Conservation (phyloP, 202 grass and related monocot genomes). For the Elaeis oleifera region DNA sequence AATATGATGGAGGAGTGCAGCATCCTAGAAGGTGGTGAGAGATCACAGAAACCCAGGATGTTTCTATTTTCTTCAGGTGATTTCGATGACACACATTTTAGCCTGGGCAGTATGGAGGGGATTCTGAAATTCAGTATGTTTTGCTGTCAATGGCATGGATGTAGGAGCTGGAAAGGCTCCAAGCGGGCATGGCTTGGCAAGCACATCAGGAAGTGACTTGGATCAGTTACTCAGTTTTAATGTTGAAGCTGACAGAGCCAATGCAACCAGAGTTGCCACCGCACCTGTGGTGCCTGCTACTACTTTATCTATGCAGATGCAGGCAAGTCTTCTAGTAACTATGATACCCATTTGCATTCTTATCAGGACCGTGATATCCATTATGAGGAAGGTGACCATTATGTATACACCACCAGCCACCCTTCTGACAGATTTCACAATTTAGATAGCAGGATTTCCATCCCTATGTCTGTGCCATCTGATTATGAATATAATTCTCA, state of each 20-base stretch:
- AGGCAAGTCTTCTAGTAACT: slow-evolving; percentile 33
- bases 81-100: slow-evolving; percentile 61
- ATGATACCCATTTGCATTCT: slow-evolving; percentile 35
- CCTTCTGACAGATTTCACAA: slow-evolving; percentile 19
- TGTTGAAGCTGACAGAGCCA: slow-evolving; percentile 30
- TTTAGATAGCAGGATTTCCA: slow-evolving; percentile 39
- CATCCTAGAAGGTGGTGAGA: slow-evolving; percentile 46
- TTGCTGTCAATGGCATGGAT: slow-evolving; percentile 78
- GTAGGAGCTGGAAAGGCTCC: slow-evolving; percentile 37
- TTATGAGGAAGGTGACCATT: slow-evolving; percentile 40
- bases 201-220: slow-evolving; percentile 41
- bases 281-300: slow-evolving; percentile 19
- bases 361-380: slow-evolving; percentile 33
- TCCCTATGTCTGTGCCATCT: slow-evolving; percentile 49
- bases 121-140: slow-evolving; percentile 88
- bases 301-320: slow-evolving; percentile 19
- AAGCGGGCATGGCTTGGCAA: slow-evolving; percentile 50
- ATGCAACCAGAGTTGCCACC: slow-evolving; percentile 31
- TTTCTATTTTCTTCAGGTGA: slow-evolving; percentile 73
- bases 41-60: slow-evolving; percentile 77
- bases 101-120: slow-evolving; percentile 74
- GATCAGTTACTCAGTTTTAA: slow-evolving; percentile 73
- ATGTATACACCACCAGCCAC: slow-evolving; percentile 4
- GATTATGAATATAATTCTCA: slow-evolving; percentile 54
- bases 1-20: slow-evolving; percentile 98